Evolutionary conservation across 305 asterid species (phyloP), one percentile per base, ranked within the genome.

Genomic region (Rubia tinctorum): DNA sequence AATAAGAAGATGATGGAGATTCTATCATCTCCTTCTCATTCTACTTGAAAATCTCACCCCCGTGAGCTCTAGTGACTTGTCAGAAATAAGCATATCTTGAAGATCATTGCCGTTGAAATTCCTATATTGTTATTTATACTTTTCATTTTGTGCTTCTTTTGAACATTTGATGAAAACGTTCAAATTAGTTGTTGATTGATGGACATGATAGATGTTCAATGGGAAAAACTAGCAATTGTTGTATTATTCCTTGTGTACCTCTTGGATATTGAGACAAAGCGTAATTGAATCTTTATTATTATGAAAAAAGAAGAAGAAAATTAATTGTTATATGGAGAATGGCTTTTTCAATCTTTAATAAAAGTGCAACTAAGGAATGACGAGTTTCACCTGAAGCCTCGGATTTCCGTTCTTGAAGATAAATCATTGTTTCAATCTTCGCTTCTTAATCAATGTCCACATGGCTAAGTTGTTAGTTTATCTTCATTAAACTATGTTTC

Each of bases 1-100:
- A 98, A 95, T 80, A 90, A 92, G 93, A 95, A 92, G 82, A 83
- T 95, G 83, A 77, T 82, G 86, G 91, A 92, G 86, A 86, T 88
- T 37, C 87, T 87, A 70, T 83, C 96, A 73, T 73, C 94, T 67
- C 61, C 83, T 58, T 75, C 90, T n/a, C 7, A 80, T 67, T 73
- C 82, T 68, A 39, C 81, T 44, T 76, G 56, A 49, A 49, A 14
- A 20, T 72, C 40, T 34, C 5, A 4, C 39, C 39, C 39, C 5
- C 39, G 39, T 3, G 39, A 5, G 39, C 39, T 34, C 39, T 34
- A 34, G 39, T 34, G 39, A 34, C 39, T 4, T 3, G 39, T 34
- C 39, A 4, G 39, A 34, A 34, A 34, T 34, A 77, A 71, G 65
- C n/a, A 58, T 40, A 60, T 58, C 62, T 40, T 71, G 37, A 37